Base-by-base conservation (phyloP, 2,329 filamentous ascomycete genomes). In the Tothia fuscella region DNA sequence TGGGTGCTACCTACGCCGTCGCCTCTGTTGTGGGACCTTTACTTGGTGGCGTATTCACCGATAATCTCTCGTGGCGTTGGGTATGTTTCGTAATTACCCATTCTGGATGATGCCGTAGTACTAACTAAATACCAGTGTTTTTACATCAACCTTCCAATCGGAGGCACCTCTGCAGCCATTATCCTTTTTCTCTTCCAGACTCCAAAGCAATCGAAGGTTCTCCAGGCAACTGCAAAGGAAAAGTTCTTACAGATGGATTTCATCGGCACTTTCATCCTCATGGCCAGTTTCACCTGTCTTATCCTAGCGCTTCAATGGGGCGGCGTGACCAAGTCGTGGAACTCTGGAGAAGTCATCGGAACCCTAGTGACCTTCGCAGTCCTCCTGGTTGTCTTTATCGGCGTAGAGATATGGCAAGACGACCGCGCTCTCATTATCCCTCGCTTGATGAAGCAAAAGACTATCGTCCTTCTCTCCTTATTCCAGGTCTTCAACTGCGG, bases 301-400 rank as follows among this genome's bases (percentile, higher is more conserved):
- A 48, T 71, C 9, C 56, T 71, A 0, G 66, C 64, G 2, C 53
- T 72, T 4, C 65, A 72, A 46, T 68, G 60, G 51, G 68, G 64
- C 2, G 57, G 58, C 1, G 43, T 45, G 5, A 50, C 45, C 6
- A 50, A 58, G 20, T 29, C 52, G 6, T 60, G 56, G 57, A 41
- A 47, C 16, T 49, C 45, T 22, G 48, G 55, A n/a, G 51, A 51
- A 4, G 64, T 73, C 12, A 64, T 72, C 36, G 67, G 65, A 2
- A 50, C 57, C 0, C 53, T 73, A 4, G 56, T 70, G 30, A 62
- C 63, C 51, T 53, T 2, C 46, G 44, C 36, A 5, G 17, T 45
- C 20, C 36, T 47, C 38, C 37, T 41, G 14, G 14, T 58, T 17
- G 46, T 53, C 3, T 63, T 69, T 37, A 42, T 60, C 1, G 48